phyloP scores from a whole-genome alignment of 2,329 filamentous ascomycete genomes.

The Capronia epimyces region DNA sequence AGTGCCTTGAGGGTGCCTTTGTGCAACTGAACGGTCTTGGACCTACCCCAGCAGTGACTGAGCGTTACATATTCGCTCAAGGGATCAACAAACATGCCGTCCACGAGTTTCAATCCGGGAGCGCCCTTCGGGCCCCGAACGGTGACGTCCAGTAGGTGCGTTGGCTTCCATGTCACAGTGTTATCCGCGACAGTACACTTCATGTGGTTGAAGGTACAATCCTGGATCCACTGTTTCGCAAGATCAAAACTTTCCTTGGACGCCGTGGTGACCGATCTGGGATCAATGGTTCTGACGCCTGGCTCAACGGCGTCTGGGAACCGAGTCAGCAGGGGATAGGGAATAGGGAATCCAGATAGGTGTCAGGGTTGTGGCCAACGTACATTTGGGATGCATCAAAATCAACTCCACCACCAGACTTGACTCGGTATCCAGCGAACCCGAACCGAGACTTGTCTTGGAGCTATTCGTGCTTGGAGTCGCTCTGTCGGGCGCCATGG shows the following conservation, averaged over 20 bases:
- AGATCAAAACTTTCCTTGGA: slow-evolving; percentile 26
- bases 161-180: slow-evolving; percentile 26
- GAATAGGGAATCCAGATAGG: background rate
- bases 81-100: slow-evolving; percentile 27
- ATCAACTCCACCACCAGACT: slow-evolving; percentile 26
- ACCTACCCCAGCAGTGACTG: slow-evolving; percentile 28
- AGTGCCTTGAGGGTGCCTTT: slow-evolving; percentile 27
- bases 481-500: slow-evolving; percentile 4
- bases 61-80: slow-evolving; percentile 28
- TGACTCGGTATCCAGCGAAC: slow-evolving; percentile 6
- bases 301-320: slow-evolving; percentile 27
- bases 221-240: slow-evolving; percentile 28
- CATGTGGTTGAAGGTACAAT: slow-evolving; percentile 30
- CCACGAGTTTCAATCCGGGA: slow-evolving; percentile 26
- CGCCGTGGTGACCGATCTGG: slow-evolving; percentile 21
- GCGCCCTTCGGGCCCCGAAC: slow-evolving; percentile 22
- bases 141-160: slow-evolving; percentile 28
- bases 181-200: slow-evolving; percentile 26
- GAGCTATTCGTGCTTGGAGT: slow-evolving; percentile 14
- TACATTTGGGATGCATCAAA: slow-evolving; percentile 28
- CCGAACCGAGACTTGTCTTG: slow-evolving; percentile 11
- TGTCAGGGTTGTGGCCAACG: slow-evolving; percentile 3
- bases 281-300: slow-evolving; percentile 26
- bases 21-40: slow-evolving; percentile 25
- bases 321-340: background rate